A percentile compares a stretch with the other conserved stretches of the same genome.
phyloP scores from a whole-genome alignment of 805 yeast species.

The Spencermartinsiella europaea region DNA sequence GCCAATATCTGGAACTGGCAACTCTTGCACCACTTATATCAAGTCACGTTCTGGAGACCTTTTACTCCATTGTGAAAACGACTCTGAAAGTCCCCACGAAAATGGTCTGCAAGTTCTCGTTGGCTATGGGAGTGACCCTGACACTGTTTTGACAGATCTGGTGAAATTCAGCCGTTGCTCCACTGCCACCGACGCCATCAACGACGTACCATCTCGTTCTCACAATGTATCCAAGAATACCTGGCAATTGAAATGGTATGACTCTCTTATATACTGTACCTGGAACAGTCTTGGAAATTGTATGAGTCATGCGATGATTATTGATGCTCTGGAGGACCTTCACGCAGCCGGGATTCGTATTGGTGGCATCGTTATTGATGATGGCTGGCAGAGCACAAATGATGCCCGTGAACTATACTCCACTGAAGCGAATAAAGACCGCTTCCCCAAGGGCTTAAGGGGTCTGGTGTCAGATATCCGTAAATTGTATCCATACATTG shows the following conservation, averaged over 20 bases:
- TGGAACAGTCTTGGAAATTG: constrained; percentile 28
- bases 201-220: not conserved
- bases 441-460: constrained; percentile 28
- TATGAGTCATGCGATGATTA: constrained; percentile 18
- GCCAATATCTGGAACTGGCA: constrained; percentile 19
- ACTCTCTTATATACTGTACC: constrained; percentile 28
- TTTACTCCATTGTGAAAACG: constrained; percentile 9
- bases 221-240: not conserved
- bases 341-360: constrained; percentile 19
- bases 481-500: constrained; percentile 19
- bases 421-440: constrained; percentile 20
- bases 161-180: constrained; percentile 1
- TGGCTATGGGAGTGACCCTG: constrained; percentile 18
- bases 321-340: constrained; percentile 21
- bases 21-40: constrained; percentile 14
- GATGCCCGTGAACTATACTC: constrained; percentile 18
- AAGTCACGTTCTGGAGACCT: constrained; percentile 2
- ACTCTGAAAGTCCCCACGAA: constrained; percentile 5
- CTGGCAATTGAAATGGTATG: constrained; percentile 20
- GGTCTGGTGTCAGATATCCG: constrained; percentile 21
- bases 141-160: constrained; percentile 11
- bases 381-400: constrained; percentile 28
- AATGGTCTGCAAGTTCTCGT: constrained; percentile 15
- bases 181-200: no score
- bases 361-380: constrained; percentile 25